phyloP scores from a whole-genome alignment of 805 yeast species.

The Nakazawaea holstii region DNA sequence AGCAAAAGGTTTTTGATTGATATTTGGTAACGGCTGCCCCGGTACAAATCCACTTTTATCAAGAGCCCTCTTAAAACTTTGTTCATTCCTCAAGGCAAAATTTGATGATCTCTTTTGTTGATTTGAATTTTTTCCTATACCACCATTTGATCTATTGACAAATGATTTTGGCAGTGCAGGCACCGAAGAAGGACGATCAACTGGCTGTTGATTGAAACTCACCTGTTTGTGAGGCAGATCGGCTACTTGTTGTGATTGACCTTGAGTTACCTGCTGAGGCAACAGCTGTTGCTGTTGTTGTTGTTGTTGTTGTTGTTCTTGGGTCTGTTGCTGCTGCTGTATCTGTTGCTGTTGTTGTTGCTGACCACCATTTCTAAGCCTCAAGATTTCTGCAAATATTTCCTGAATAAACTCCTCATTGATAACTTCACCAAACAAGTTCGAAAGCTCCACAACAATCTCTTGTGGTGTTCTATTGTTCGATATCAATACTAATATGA shows the following conservation, averaged over 20 bases:
- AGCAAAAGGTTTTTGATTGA: conserved; percentile 28
- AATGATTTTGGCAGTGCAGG: conserved; percentile 20
- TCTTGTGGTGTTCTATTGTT: conserved; percentile 60
- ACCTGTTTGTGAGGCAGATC: conserved; percentile 15
- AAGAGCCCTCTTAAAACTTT: conserved; percentile 37
- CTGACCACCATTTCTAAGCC: conserved; percentile 28
- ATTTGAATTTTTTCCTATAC: conserved; percentile 20
- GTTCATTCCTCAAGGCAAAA: conserved; percentile 33
- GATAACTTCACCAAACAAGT: conserved; percentile 58
- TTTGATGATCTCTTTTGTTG: conserved; percentile 15
- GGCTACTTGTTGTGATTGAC: conserved; percentile 15
- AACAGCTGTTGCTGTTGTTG: conserved; percentile 13
- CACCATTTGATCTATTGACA: conserved; percentile 17
- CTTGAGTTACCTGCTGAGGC: conserved; percentile 5
- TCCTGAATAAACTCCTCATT: conserved; percentile 50
- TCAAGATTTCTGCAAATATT: conserved; percentile 52
- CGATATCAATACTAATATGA: conserved; percentile 62
- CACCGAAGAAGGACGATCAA: conserved; percentile 6
- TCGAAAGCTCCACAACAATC: conserved; percentile 54
- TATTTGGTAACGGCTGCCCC: conserved; percentile 3
- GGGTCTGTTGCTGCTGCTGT: conserved; percentile 13
- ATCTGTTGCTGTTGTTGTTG: conserved; percentile 11
- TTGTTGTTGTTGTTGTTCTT: conserved; percentile 10
- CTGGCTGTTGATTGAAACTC: conserved; percentile 1
- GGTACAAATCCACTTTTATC: conserved; percentile 18